Percentiles rank a stretch among this genome's conserved stretches.
phyloP scores from a whole-genome alignment of 371 early-diverging fungal genomes.

The Capillidium rhysosporum region DNA sequence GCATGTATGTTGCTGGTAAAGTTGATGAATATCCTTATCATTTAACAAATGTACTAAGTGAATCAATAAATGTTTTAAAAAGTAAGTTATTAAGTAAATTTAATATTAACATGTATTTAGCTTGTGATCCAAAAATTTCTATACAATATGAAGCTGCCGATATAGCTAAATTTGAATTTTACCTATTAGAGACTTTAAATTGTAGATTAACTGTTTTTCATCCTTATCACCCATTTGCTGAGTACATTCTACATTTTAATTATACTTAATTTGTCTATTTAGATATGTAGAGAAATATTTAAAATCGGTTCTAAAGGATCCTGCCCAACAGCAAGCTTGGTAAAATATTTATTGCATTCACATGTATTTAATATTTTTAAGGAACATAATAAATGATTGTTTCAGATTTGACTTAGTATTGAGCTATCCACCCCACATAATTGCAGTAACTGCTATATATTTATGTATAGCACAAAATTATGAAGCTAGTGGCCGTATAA shows the following conservation, averaged over 20 bases:
- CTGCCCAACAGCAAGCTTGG: conserved; percentile 51
- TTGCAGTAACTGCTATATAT: conserved; percentile 64
- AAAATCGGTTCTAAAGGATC: conserved; percentile 14
- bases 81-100: conserved; percentile 16
- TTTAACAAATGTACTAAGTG: conserved; percentile 50
- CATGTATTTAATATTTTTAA: conserved; percentile 6
- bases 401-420: conserved; percentile 56
- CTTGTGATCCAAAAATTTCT: conserved; percentile 13
- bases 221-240: conserved; percentile 56
- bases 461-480: conserved; percentile 33
- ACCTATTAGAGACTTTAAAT: conserved; percentile 68
- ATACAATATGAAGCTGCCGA: conserved; percentile 52
- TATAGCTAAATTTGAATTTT: conserved; percentile 81
- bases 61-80: conserved; percentile 36
- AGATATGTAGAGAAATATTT: conserved; percentile 12
- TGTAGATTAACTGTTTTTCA: conserved; percentile 72
- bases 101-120: conserved; percentile 4
- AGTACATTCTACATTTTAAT: conserved; percentile 12
- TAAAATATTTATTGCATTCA: conserved; percentile 9
- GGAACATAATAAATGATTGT: conserved; percentile 67
- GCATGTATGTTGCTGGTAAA: conserved; percentile 72
- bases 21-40: conserved; percentile 77
- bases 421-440: conserved; percentile 71
- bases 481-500: neutral
- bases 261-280: conserved; percentile 1